A percentile compares a stretch with the other conserved stretches of the same genome.
phyloP scores from a whole-genome alignment of 768 basidiomycete species.

The Cystobasidium onofrii region DNA sequence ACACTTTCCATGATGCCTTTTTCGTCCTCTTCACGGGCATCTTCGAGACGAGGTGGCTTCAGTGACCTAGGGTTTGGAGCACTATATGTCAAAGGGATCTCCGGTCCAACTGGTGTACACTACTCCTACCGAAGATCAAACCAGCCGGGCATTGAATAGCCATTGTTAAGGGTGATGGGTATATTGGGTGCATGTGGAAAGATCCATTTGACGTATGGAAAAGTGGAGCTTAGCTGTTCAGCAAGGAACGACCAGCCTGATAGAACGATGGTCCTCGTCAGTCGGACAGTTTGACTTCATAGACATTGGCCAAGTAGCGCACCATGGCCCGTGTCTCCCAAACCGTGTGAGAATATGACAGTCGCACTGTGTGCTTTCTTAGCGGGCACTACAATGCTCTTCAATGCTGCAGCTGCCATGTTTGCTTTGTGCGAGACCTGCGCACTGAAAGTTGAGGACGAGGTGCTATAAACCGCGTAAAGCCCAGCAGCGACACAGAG shows the following conservation, averaged over 20 bases:
- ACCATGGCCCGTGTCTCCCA: conserved; percentile 22
- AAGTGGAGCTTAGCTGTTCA: neutral
- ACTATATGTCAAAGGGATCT: too few species aligned
- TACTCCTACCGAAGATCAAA: conserved; percentile 4
- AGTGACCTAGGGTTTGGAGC: neutral
- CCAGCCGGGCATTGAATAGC: conserved; percentile 28
- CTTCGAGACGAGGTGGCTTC: conserved; percentile 1
- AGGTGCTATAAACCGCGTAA: neutral
- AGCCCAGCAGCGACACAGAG: conserved; percentile 5
- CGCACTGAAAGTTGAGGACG: neutral
- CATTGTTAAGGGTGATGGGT: conserved; percentile 30
- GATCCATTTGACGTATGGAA: conserved; percentile 24
- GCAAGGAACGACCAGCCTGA: conserved; percentile 34
- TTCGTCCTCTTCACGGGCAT: conserved; percentile 25
- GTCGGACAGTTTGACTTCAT: neutral
- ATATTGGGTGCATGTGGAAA: conserved; percentile 29
- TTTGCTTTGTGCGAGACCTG: neutral
- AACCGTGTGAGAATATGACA: conserved; percentile 30
- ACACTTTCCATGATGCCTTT: conserved; percentile 29
- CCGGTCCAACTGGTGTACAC: neutral
- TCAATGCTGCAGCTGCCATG: conserved; percentile 10
- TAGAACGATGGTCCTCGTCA: neutral
- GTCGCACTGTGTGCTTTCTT: conserved; percentile 31
- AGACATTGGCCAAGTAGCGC: neutral
- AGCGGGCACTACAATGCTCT: conserved; percentile 17